phyloP scores from a whole-genome alignment of 495 filamentous ascomycete species.

The Amphirosellinia nigrospora region DNA sequence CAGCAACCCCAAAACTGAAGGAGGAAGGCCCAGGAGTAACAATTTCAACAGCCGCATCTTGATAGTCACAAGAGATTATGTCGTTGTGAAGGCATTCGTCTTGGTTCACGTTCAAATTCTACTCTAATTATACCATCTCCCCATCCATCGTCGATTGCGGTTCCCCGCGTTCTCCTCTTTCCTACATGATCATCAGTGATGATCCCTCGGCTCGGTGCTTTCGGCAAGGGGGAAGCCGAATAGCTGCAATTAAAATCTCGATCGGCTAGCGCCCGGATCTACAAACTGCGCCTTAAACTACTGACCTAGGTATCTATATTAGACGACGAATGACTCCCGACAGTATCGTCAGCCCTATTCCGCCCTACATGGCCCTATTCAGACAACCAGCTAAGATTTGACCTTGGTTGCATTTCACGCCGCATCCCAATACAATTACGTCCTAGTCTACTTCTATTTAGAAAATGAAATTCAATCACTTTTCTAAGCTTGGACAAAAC shows the following conservation, averaged over 20 bases:
- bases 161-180: constrained; percentile 24
- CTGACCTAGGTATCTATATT: too few species aligned
- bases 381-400: neutral
- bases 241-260: neutral
- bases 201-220: neutral
- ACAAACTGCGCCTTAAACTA: neutral
- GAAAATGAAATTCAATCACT: neutral
- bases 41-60: constrained; percentile 5
- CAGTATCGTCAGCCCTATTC: neutral
- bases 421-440: neutral
- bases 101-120: neutral
- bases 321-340: neutral
- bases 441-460: neutral
- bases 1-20: constrained; percentile 22
- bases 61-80: neutral
- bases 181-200: constrained; percentile 10
- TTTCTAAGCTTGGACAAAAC: neutral
- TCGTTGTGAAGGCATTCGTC: neutral
- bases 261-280: constrained; percentile 13
- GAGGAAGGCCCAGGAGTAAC: neutral
- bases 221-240: constrained; percentile 1
- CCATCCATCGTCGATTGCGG: neutral
- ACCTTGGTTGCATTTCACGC: neutral
- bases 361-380: neutral
- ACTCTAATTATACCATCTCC: neutral